Conservation (phyloP, 768 basidiomycete genomes). For the Clavulina sp. region DNA sequence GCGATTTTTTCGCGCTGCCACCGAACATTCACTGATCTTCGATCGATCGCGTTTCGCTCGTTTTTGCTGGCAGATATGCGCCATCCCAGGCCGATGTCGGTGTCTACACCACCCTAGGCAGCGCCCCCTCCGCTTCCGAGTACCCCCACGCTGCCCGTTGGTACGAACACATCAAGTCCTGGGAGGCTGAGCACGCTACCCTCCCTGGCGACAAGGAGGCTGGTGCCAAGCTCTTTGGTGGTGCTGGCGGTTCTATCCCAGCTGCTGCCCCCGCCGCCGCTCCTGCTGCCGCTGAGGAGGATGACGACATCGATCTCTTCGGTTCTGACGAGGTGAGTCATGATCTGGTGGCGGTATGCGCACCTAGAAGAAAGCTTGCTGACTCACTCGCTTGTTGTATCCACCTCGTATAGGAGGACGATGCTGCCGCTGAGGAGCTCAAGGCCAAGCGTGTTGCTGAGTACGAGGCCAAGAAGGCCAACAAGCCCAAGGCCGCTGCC, state of each 20-base stretch:
- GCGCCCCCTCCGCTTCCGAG: conserved; percentile 42
- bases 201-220: conserved; percentile 78
- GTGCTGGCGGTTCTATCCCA: conserved; percentile 21
- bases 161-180: conserved; percentile 90
- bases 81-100: conserved; percentile 89
- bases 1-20: conserved; percentile 3
- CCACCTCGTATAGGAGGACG: conserved; percentile 33
- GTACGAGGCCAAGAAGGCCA: conserved; percentile 86
- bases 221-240: conserved; percentile 50
- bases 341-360: no score
- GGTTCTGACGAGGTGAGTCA: conserved; percentile 53
- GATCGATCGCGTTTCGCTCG: no score
- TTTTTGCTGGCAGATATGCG: conserved; percentile 46
- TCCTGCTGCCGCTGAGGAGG: conserved; percentile 30
- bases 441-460: conserved; percentile 87
- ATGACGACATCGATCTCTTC: conserved; percentile 73
- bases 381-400: conserved; percentile 3
- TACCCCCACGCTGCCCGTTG: conserved; percentile 71
- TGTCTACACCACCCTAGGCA: conserved; percentile 66
- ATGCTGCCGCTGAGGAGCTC: conserved; percentile 69
- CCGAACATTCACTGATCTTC: neutral
- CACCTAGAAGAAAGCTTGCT: no score
- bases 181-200: conserved; percentile 53
- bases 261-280: conserved; percentile 30
- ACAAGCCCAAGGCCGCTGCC: conserved; percentile 71